These are phyloP conservation scores for Rhipidocladum racemiflorum DNA, from an alignment of 176 grass and related monocot species.

Conservation along the genomic window DNA sequence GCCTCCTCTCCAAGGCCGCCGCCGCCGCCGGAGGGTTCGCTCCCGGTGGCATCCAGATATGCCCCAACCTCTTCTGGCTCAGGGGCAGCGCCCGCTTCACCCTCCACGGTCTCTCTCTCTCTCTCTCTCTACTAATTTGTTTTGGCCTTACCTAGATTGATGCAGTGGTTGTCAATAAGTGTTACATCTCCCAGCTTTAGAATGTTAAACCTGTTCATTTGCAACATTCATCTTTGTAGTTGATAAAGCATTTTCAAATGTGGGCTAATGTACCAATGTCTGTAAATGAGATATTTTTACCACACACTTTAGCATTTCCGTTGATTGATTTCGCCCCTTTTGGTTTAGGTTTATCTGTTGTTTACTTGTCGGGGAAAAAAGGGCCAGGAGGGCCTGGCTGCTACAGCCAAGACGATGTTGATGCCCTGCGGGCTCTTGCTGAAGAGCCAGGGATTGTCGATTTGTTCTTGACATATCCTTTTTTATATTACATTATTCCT, in stretches of 20 bases:
- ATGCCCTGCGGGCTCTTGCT: slow-evolving; percentile 74
- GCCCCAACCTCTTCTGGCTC: slow-evolving; percentile 89
- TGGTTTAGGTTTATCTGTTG: slow-evolving; percentile 63
- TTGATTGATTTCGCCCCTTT: background rate
- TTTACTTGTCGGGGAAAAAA: slow-evolving; percentile 69
- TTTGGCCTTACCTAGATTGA: background rate
- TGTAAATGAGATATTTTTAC: background rate
- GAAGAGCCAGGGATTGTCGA: slow-evolving; percentile 74
- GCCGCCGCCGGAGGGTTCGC: slow-evolving; percentile 40
- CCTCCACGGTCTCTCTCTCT: slow-evolving; percentile 48
- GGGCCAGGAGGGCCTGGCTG: slow-evolving; percentile 41
- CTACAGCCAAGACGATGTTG: slow-evolving; percentile 81
- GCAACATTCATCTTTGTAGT: background rate
- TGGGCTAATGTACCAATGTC: background rate
- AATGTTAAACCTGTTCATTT: background rate
- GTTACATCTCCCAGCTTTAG: background rate
- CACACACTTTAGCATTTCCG: background rate
- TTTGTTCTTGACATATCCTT: slow-evolving; percentile 97
- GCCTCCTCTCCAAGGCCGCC: slow-evolving; percentile 57
- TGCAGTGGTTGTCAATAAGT: background rate
- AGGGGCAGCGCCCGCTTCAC: slow-evolving; percentile 78
- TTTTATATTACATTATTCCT: background rate
- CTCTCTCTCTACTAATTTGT: background rate
- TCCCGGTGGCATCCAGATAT: slow-evolving; percentile 66
- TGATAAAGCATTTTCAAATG: background rate